phyloP scores from a whole-genome alignment of 2,329 filamentous ascomycete genomes.

The Fusarium sp. region DNA sequence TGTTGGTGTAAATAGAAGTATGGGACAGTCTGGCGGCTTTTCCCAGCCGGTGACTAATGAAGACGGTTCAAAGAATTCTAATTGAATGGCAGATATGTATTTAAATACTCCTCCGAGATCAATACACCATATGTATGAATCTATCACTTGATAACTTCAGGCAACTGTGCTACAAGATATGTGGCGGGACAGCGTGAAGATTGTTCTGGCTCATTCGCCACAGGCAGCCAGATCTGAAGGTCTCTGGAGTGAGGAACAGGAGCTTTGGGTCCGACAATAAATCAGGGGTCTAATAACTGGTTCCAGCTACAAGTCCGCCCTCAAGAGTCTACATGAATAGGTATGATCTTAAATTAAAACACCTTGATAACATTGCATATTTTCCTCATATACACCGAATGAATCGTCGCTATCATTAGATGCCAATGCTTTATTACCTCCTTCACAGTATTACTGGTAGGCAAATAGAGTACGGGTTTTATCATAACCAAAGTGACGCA shows the following conservation, averaged over 20 bases:
- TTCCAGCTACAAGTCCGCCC: neutral
- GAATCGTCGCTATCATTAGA: no score
- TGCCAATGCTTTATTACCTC: neutral
- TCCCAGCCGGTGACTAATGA: neutral
- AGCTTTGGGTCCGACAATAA: conserved; percentile 2
- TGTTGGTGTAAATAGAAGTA: neutral
- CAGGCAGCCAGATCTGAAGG: neutral
- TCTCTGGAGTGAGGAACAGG: neutral
- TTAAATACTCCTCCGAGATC: neutral
- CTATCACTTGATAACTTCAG: conserved; percentile 1
- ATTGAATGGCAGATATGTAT: neutral
- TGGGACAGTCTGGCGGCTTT: neutral
- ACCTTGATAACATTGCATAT: neutral
- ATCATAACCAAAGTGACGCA: neutral
- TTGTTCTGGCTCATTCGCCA: conserved; percentile 23
- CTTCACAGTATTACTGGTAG: neutral
- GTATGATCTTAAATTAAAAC: neutral
- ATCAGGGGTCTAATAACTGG: neutral
- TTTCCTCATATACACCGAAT: neutral
- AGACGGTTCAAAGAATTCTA: neutral
- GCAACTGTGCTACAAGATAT: neutral
- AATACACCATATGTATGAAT: neutral
- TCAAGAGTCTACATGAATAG: neutral
- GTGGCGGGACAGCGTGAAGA: neutral
- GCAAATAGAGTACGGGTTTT: neutral